phyloP scores from a whole-genome alignment of 805 yeast genomes.

The Jamesozyma lodderae region DNA sequence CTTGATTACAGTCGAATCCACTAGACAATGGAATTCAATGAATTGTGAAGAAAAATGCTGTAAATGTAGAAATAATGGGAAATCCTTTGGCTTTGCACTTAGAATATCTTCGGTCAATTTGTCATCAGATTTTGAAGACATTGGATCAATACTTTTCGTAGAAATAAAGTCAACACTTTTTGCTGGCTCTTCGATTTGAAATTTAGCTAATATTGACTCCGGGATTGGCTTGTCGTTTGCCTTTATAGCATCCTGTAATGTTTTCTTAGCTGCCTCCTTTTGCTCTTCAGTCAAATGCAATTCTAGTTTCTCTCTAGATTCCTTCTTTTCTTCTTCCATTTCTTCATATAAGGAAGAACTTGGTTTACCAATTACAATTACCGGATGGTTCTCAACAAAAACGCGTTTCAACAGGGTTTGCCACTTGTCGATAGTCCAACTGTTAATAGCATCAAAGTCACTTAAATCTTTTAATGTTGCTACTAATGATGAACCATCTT shows the following conservation, averaged over 20 bases:
- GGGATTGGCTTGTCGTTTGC: slow-evolving; percentile 77
- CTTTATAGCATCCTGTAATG: slow-evolving; percentile 52
- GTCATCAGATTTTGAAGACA: slow-evolving; percentile 1
- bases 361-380: slow-evolving; percentile 64
- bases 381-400: slow-evolving; percentile 54
- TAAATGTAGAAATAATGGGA: slow-evolving; percentile 65
- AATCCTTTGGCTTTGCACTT: slow-evolving; percentile 33
- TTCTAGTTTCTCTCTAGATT: slow-evolving; percentile 41
- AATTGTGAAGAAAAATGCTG: slow-evolving; percentile 78
- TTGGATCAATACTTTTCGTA: slow-evolving; percentile 44
- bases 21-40: slow-evolving; percentile 52
- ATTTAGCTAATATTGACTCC: slow-evolving; percentile 46
- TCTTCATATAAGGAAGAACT: slow-evolving; percentile 44
- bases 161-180: slow-evolving; percentile 58
- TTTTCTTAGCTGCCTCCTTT: slow-evolving; percentile 39
- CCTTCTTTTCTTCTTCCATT: slow-evolving; percentile 43
- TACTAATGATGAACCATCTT: slow-evolving; percentile 48
- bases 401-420: slow-evolving; percentile 40
- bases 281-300: slow-evolving; percentile 51
- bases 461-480: slow-evolving; percentile 45
- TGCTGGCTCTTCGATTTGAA: slow-evolving; percentile 67
- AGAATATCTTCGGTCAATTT: slow-evolving; percentile 19
- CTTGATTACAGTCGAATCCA: slow-evolving; percentile 46
- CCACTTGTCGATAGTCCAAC: slow-evolving; percentile 71
- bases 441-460: slow-evolving; percentile 44